phyloP scores from a whole-genome alignment of 2,329 filamentous ascomycete genomes.

The Myriosclerotinia scirpicola region DNA sequence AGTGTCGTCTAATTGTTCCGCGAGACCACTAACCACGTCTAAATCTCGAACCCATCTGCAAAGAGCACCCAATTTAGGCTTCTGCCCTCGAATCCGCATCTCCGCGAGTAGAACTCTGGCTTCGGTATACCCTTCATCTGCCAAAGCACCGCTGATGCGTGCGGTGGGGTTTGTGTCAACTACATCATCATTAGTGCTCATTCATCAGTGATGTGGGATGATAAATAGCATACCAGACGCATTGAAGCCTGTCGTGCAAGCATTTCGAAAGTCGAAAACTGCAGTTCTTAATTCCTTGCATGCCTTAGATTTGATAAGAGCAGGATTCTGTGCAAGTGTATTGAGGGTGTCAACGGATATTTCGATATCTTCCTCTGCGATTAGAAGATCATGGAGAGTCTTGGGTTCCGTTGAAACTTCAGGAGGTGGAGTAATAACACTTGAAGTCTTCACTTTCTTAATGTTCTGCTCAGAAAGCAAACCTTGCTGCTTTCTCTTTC shows the following conservation, averaged over 20 bases:
- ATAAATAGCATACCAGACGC: constrained; percentile 47
- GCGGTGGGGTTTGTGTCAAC: constrained; percentile 64
- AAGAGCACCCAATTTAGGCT: constrained; percentile 65
- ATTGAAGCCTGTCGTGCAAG: constrained; percentile 66
- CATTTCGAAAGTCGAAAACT: constrained; percentile 68
- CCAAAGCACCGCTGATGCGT: constrained; percentile 63
- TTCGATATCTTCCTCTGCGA: constrained; percentile 66
- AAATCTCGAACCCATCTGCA: constrained; percentile 73
- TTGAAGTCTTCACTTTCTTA: constrained; percentile 45
- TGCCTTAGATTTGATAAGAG: constrained; percentile 64
- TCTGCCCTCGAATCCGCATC: constrained; percentile 65
- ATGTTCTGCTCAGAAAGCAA: constrained; percentile 41
- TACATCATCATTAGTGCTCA: constrained; percentile 31
- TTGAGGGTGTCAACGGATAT: constrained; percentile 64
- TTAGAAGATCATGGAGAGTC: constrained; percentile 55
- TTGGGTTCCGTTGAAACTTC: constrained; percentile 46
- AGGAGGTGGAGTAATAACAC: constrained; percentile 43
- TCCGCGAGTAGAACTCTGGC: constrained; percentile 65
- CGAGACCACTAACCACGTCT: constrained; percentile 66
- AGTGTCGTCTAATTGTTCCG: constrained; percentile 51
- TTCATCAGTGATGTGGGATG: constrained; percentile 20
- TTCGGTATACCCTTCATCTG: constrained; percentile 65
- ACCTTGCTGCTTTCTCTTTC: constrained; percentile 49
- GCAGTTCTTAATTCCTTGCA: constrained; percentile 66
- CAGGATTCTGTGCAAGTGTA: constrained; percentile 58